These are phyloP conservation scores for Darksidea phi DNA, from an alignment of 495 filamentous ascomycete genomes.

Conservation along the genomic window DNA sequence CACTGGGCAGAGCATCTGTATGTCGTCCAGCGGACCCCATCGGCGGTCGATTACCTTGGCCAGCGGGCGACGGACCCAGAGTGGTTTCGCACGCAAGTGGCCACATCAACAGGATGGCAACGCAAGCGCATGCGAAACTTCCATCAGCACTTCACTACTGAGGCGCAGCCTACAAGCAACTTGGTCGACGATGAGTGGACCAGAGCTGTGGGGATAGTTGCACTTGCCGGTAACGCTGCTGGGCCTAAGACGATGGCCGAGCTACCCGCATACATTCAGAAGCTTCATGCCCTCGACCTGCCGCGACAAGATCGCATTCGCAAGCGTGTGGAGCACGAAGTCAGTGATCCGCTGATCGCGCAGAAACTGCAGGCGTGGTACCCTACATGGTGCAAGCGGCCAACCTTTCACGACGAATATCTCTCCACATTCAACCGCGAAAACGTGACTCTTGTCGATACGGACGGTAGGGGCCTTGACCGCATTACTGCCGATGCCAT, in stretches of 20 bases:
- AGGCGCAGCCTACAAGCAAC: constrained; percentile 44
- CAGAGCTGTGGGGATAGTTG: constrained; percentile 13
- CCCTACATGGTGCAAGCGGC: constrained; percentile 43
- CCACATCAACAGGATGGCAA: constrained; percentile 41
- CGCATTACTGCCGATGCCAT: constrained; percentile 44
- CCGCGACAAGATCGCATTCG: constrained; percentile 38
- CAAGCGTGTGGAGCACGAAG: constrained; percentile 33
- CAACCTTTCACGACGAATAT: constrained; percentile 44
- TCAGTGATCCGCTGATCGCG: constrained; percentile 39
- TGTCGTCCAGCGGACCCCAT: constrained; percentile 58
- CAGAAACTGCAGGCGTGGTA: constrained; percentile 42
- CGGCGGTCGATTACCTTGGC: constrained; percentile 50
- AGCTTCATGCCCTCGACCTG: constrained; percentile 32
- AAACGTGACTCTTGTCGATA: constrained; percentile 50
- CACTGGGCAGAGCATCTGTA: constrained; percentile 53
- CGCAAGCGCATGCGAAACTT: constrained; percentile 35
- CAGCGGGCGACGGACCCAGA: constrained; percentile 52
- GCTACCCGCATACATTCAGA: constrained; percentile 43
- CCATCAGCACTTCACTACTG: constrained; percentile 33
- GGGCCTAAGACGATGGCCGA: constrained; percentile 36
- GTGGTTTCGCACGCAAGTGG: constrained; percentile 51
- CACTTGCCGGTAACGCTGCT: constrained; percentile 46
- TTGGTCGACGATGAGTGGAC: constrained; percentile 39
- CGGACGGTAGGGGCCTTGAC: constrained; percentile 52
- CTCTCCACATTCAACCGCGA: constrained; percentile 35